Evolutionary conservation across 257 asterid species (phyloP).

Genomic region (Solanum tacnaense): DNA sequence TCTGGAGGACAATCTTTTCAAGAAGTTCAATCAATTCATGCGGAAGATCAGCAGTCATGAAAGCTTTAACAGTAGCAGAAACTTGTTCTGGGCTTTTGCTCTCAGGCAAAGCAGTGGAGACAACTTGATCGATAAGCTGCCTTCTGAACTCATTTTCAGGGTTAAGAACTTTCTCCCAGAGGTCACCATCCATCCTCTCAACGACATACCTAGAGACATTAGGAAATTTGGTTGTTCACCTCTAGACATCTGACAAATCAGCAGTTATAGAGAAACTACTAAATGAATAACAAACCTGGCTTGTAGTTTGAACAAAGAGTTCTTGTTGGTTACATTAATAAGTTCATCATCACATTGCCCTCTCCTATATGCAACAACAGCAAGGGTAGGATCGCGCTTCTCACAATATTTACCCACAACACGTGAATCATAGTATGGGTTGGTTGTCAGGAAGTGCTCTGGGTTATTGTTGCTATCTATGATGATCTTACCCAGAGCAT

Average conservation of each 20-base stretch:
- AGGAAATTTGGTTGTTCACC: not conserved
- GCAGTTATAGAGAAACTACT: not conserved
- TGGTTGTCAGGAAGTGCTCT: conserved; percentile 97
- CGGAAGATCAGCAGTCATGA: conserved; percentile 99
- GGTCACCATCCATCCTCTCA: conserved; percentile 96
- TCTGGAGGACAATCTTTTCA: conserved; percentile 96
- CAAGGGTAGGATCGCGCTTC: conserved; percentile 99
- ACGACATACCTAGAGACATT: conserved; percentile 73
- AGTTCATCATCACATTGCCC: conserved; percentile 98
- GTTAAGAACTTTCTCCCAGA: conserved; percentile 89
- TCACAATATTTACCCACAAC: conserved; percentile 99
- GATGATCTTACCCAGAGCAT: conserved; percentile 96
- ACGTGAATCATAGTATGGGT: conserved; percentile 95
- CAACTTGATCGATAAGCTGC: conserved; percentile 98
- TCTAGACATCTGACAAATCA: not conserved
- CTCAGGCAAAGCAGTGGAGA: conserved; percentile 98
- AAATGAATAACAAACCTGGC: conserved; percentile 60
- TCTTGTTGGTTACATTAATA: conserved; percentile 88
- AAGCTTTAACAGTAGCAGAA: conserved; percentile 98
- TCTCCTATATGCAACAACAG: conserved; percentile 98
- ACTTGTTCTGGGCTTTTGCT: conserved; percentile 99
- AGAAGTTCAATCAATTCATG: conserved; percentile 96
- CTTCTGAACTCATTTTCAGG: conserved; percentile 97
- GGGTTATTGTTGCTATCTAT: conserved; percentile 97
- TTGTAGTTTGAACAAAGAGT: conserved; percentile 90